Base-by-base conservation (phyloP, 2,329 filamentous ascomycete genomes). In the Sporothrix sp. region DNA sequence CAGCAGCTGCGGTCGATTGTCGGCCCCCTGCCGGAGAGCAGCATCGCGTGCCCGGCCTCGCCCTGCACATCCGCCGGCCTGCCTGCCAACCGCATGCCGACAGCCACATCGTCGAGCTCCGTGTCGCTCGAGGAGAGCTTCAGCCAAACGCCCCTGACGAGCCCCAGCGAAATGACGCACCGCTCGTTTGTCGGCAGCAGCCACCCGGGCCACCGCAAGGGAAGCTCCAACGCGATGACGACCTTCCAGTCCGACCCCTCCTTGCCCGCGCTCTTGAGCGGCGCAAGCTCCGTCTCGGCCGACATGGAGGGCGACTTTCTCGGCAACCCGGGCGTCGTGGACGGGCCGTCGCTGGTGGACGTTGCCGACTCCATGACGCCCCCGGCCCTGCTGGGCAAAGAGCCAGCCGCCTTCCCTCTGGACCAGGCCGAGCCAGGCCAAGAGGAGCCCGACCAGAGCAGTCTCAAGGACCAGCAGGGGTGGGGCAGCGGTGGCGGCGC, bases 191-290 rank as follows among this genome's bases (percentile, higher is more conserved):
- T 51, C 3, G 16, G 45, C 35, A 32, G 11, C 40, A 44, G 10
- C 18, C 43, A 42, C 14, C 30, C 43, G 3, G 47, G 43, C 6
- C 25, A 43, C 10, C 27, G 51, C 49, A 69, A 69, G 53, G 67
- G 65, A n/a, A 61, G 67, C 1, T 68, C 71, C 3, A 72, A 74
- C 6, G 67, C 71, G 8, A 73, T 75, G 58, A 59, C 74, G 14
- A 69, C 68, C 3, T 82, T 81, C 61, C 77, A 76, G 50, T 83
- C 79, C 3, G 79, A 83, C 48, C 79, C 79, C 0, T 84, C 80
- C 5, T 64, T 84, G 3, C 80, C 80, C 10, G 79, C 79, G 7
- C 66, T 83, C 7, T 68, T 83, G 10, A 83, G 79, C 51, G 77
- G 79, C 10, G 77, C 79, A 8, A 82, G 79, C 59, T 84, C 80